Percentiles rank a stretch among this genome's conserved stretches.
phyloP scores from a whole-genome alignment of 2,329 filamentous ascomycete species.

The Fusarium lateritium region DNA sequence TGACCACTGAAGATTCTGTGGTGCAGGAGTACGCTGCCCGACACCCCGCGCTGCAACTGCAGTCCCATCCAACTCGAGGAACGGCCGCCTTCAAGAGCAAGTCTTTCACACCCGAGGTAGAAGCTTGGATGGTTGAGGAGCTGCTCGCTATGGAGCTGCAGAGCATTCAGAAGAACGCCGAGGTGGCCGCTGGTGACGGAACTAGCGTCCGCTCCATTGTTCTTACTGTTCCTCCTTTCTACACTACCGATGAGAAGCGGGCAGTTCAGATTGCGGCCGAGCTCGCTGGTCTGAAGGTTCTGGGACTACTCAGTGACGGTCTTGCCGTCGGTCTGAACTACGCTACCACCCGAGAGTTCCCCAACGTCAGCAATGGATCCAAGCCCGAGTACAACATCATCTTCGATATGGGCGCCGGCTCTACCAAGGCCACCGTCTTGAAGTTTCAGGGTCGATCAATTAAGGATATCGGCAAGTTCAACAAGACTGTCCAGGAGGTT shows the following conservation, averaged over 20 bases:
- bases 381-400: conserved; percentile 94
- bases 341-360: conserved; percentile 91
- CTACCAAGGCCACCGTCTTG: conserved; percentile 89
- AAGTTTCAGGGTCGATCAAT: conserved; percentile 90
- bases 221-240: conserved; percentile 91
- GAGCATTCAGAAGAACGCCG: conserved; percentile 90
- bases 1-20: conserved; percentile 72
- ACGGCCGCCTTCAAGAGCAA: conserved; percentile 88
- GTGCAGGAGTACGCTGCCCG: conserved; percentile 80
- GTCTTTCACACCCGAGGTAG: conserved; percentile 72
- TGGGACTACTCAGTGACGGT: conserved; percentile 89
- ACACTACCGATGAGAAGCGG: conserved; percentile 89
- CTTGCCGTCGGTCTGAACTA: conserved; percentile 96
- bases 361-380: conserved; percentile 83
- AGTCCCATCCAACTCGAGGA: conserved; percentile 70
- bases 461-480: conserved; percentile 92
- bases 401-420: conserved; percentile 98
- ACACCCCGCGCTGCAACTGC: conserved; percentile 84
- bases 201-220: conserved; percentile 84
- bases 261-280: conserved; percentile 88
- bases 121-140: conserved; percentile 87
- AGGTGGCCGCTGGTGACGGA: conserved; percentile 83
- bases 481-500: conserved; percentile 98
- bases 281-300: conserved; percentile 87
- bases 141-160: conserved; percentile 96